Evolutionary conservation across 495 filamentous ascomycete genomes (phyloP).

Genomic region (Aspergillus sclerotioniger): DNA sequence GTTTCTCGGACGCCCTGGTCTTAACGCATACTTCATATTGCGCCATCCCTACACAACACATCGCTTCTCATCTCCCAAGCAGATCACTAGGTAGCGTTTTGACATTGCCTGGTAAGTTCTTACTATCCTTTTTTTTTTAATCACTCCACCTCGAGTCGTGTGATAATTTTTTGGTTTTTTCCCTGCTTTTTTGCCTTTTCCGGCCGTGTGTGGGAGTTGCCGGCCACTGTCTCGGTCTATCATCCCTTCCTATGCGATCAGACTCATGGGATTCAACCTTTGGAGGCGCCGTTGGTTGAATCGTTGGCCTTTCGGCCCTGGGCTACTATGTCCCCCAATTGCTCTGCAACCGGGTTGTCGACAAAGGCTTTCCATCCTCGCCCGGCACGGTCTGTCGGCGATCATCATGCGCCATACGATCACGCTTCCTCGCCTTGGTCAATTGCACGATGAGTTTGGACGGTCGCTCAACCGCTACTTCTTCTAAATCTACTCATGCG

Average conservation of each 20-base stretch:
- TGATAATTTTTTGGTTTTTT: neutral
- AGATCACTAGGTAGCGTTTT: conserved; percentile 20
- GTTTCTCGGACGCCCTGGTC: conserved; percentile 27
- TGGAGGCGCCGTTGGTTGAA: neutral
- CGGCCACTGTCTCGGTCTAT: conserved; percentile 1
- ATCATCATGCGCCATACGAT: conserved; percentile 12
- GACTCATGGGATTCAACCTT: conserved; percentile 1
- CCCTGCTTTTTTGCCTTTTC: neutral
- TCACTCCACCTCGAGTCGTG: neutral
- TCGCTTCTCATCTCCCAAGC: conserved; percentile 17
- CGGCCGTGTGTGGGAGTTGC: neutral
- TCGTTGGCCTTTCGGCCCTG: neutral
- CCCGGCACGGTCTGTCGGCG: neutral
- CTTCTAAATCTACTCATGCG: neutral
- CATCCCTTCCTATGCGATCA: neutral
- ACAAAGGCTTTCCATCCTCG: conserved; percentile 1
- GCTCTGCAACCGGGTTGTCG: neutral
- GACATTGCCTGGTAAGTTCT: conserved; percentile 33
- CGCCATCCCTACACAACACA: conserved; percentile 31
- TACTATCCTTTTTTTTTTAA: conserved; percentile 13
- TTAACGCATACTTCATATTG: conserved; percentile 26
- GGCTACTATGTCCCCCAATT: neutral
- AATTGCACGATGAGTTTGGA: neutral
- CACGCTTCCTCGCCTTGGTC: neutral
- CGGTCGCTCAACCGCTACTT: conserved; percentile 5